Percentiles rank a stretch among this genome's conserved stretches.
These are phyloP conservation scores for Yamadazyma philogaea DNA, from an alignment of 805 yeast genomes.

Conservation along the genomic window DNA sequence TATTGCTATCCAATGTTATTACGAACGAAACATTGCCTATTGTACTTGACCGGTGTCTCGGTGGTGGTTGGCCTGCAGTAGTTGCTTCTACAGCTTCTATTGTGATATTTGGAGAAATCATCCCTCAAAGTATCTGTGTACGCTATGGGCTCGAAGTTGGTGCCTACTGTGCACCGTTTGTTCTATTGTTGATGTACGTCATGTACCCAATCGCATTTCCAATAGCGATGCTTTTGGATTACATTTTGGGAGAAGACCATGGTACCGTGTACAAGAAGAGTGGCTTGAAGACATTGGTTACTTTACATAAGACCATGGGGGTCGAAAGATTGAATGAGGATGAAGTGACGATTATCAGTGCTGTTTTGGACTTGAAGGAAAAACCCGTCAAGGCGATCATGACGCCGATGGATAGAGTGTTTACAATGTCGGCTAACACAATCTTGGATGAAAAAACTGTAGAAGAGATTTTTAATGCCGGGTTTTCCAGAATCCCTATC, in stretches of 20 bases:
- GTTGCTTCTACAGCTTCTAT: slow-evolving; percentile 89
- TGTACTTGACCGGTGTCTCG: slow-evolving; percentile 85
- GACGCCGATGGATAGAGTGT: slow-evolving; percentile 92
- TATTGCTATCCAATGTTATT: slow-evolving; percentile 80
- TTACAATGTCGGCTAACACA: slow-evolving; percentile 80
- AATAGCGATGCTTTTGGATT: slow-evolving; percentile 74
- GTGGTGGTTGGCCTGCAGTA: slow-evolving; percentile 98
- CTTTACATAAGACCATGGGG: slow-evolving; percentile 91
- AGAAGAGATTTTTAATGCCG: slow-evolving; percentile 87
- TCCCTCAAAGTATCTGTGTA: slow-evolving; percentile 92
- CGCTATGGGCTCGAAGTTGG: slow-evolving; percentile 91
- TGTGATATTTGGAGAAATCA: slow-evolving; percentile 93
- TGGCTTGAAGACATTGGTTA: slow-evolving; percentile 90
- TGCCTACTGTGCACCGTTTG: slow-evolving; percentile 86
- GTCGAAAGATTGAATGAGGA: slow-evolving; percentile 90
- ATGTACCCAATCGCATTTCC: slow-evolving; percentile 95
- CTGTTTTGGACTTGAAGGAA: slow-evolving; percentile 91
- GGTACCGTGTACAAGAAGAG: slow-evolving; percentile 92
- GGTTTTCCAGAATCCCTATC: slow-evolving; percentile 92
- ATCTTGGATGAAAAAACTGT: slow-evolving; percentile 80
- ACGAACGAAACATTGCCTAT: slow-evolving; percentile 95
- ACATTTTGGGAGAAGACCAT: slow-evolving; percentile 88
- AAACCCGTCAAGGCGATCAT: slow-evolving; percentile 81
- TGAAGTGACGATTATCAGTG: slow-evolving; percentile 92
- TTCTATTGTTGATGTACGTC: slow-evolving; percentile 74